Percentiles rank a stretch among this genome's conserved stretches.
phyloP scores from a whole-genome alignment of 768 basidiomycete genomes.

The Amanita fuliginea region DNA sequence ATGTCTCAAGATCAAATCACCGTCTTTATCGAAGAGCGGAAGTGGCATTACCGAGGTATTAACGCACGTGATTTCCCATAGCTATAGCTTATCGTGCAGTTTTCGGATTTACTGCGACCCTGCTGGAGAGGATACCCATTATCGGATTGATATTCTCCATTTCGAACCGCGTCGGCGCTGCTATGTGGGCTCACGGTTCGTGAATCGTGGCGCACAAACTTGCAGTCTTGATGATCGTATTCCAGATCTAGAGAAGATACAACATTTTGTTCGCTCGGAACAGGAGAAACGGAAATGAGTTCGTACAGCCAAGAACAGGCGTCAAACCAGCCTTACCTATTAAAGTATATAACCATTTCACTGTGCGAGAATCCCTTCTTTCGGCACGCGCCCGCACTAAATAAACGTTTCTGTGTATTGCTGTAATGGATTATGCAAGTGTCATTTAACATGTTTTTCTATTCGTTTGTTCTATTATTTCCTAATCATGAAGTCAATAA shows the following conservation, averaged over 20 bases:
- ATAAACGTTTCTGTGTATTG: no score
- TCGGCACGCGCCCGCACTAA: no score
- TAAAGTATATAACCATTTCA: neutral
- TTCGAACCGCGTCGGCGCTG: constrained; percentile 83
- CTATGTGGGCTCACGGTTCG: constrained; percentile 86
- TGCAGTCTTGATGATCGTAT: neutral
- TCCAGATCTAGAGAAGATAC: constrained; percentile 52
- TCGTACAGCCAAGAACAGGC: neutral
- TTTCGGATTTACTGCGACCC: constrained; percentile 78
- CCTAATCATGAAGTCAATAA: no score
- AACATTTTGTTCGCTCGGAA: constrained; percentile 26
- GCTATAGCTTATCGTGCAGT: constrained; percentile 24
- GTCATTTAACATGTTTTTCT: no score
- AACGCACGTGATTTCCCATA: neutral
- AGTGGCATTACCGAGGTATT: constrained; percentile 78
- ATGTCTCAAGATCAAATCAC: constrained; percentile 65
- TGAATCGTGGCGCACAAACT: neutral
- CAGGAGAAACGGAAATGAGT: neutral
- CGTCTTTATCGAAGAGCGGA: constrained; percentile 79
- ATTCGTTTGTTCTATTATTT: no score
- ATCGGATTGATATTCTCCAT: constrained; percentile 74
- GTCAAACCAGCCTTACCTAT: neutral
- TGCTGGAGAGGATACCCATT: constrained; percentile 63
- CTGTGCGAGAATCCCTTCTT: no score
- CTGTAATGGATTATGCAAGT: no score